Base-by-base conservation (phyloP, 1,284 basidiomycete species). In the Macrocystidia cucumis region DNA sequence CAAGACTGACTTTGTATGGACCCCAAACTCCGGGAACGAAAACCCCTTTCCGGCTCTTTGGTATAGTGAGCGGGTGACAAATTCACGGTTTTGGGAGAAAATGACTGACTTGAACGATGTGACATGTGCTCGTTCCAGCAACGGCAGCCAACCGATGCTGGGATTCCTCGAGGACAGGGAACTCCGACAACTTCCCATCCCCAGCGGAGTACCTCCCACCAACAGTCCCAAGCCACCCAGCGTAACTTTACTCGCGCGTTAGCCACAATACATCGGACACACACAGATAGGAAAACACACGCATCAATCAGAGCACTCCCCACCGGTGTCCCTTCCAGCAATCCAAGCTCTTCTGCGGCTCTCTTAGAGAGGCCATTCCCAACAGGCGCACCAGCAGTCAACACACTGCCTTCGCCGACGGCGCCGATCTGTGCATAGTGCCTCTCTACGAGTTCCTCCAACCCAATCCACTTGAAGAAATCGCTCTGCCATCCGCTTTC, bases 201-300 rank as follows among this genome's bases (percentile, higher is more conserved):
- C n/a, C n/a, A 37, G 74, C 70, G 27, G 65, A 74, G 44, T 81
- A 80, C 13, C 78, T 66, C 5, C 92, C 93, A 5, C 89, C 95
- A 24, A 97, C 80, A 0, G 95, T 98, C 12, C 96, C 95, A 48
- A 98, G 71, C 95, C 95, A 98, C n/a, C 95, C 95, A 2, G 95
- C 91, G 58, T 98, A 97, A 5, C 86, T 90, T 44, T 14, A 40
- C 22, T 30, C n/a, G 4, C 11, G 18, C 17, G 30, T 11, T 45
- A 9, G 43, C 24, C n/a, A n/a, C n/a, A n/a, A n/a, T n/a, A n/a
- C n/a, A n/a, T n/a, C n/a, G n/a, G n/a, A n/a, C n/a, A 16, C n/a
- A n/a, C n/a, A n/a, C n/a, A n/a, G n/a, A n/a, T n/a, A n/a, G n/a
- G n/a, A n/a, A n/a, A 5, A 62, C 78, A 54, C 51, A 92, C 74